These are phyloP conservation scores for Blastobotrys peoriensis DNA, from an alignment of 805 yeast species.

Conservation along the genomic window DNA sequence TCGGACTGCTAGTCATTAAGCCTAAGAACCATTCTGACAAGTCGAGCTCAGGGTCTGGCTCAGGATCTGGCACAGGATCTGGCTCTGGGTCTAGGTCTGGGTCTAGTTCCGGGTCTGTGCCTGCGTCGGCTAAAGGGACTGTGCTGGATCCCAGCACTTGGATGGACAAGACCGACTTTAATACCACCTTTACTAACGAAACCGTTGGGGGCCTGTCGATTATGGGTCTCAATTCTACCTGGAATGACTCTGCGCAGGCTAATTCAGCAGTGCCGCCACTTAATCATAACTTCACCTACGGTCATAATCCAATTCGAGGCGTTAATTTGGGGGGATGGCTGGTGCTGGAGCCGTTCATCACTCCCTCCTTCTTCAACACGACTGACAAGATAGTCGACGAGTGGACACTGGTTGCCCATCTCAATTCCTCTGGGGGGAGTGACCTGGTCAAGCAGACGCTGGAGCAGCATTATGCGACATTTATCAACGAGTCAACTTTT, in stretches of 20 bases:
- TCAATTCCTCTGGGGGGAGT: conserved; percentile 50
- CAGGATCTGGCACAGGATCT: neutral
- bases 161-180: conserved; percentile 30
- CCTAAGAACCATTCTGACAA: conserved; percentile 7
- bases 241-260: conserved; percentile 26
- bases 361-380: conserved; percentile 64
- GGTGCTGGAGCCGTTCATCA: conserved; percentile 76
- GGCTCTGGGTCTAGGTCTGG: neutral
- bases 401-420: conserved; percentile 49
- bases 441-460: conserved; percentile 44
- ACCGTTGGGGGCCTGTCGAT: conserved; percentile 31
- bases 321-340: conserved; percentile 89
- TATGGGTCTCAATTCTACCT: conserved; percentile 31
- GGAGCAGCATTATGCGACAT: conserved; percentile 61
- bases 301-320: conserved; percentile 43
- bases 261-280: conserved; percentile 28
- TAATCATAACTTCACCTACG: conserved; percentile 24
- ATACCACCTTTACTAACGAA: conserved; percentile 30
- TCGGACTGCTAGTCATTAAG: conserved; percentile 25
- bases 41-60: neutral
- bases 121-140: conserved; percentile 24
- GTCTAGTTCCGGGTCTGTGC: conserved; percentile 12
- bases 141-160: conserved; percentile 28
- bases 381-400: conserved; percentile 58
- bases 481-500: conserved; percentile 66